Conservation (phyloP, 1,284 basidiomycete genomes). For the Trametes polyzona region DNA sequence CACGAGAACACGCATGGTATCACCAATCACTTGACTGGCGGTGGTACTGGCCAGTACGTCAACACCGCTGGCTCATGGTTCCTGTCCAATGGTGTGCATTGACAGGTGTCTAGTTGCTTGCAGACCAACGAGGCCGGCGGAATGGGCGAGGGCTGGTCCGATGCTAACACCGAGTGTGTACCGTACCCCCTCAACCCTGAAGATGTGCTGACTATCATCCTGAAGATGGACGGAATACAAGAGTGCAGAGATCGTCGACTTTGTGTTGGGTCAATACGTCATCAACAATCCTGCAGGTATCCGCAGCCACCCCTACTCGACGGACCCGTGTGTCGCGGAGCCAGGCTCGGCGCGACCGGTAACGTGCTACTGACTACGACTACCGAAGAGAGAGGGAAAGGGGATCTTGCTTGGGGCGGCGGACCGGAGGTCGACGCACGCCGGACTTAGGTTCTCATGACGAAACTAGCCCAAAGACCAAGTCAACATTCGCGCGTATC, state of each 20-base stretch:
- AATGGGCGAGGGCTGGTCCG: slow-evolving; percentile 61
- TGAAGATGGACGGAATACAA: slow-evolving; percentile 44
- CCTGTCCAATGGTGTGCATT: background rate
- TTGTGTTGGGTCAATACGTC: slow-evolving; percentile 44
- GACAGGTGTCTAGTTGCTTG: slow-evolving; percentile 38
- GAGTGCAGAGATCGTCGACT: slow-evolving; percentile 41
- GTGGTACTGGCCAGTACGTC: slow-evolving; percentile 44
- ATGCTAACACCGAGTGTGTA: slow-evolving; percentile 52
- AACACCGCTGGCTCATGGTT: background rate
- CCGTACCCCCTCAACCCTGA: too few relatives aligned
- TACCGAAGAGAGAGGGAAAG: too few relatives aligned
- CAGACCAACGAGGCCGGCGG: slow-evolving; percentile 54
- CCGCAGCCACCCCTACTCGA: slow-evolving; percentile 47
- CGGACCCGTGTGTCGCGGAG: slow-evolving; percentile 34
- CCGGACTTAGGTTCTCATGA: too few relatives aligned
- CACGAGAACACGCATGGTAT: slow-evolving; percentile 57
- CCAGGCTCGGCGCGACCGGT: too few relatives aligned
- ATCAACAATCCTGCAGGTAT: slow-evolving; percentile 39
- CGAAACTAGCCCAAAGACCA: too few relatives aligned
- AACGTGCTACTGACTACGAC: too few relatives aligned
- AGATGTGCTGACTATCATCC: background rate
- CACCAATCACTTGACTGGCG: slow-evolving; percentile 55
- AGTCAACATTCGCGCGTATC: too few relatives aligned
- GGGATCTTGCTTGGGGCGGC: too few relatives aligned
- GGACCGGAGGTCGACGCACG: too few relatives aligned